Evolutionary conservation across 768 basidiomycete genomes (phyloP).

Genomic region (Phanerochaete carnosa): DNA sequence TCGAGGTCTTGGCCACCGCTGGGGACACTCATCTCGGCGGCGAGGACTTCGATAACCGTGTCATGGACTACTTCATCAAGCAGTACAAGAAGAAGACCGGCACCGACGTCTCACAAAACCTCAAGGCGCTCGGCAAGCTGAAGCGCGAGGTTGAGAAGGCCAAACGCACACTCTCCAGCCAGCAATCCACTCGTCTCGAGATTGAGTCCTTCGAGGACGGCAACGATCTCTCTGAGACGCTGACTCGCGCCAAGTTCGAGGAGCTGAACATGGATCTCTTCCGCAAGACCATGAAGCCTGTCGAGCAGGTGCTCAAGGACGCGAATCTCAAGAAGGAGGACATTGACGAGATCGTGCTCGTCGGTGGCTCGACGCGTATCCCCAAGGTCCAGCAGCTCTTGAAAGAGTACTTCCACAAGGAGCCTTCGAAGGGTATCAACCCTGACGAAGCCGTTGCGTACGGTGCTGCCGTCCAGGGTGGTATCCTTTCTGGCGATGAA

Average conservation of each 20-base stretch:
- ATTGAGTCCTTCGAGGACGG: constrained; percentile 96
- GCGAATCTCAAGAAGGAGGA: constrained; percentile 98
- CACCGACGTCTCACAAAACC: constrained; percentile 54
- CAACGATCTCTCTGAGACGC: constrained; percentile 95
- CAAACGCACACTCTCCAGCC: constrained; percentile 77
- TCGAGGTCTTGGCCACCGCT: constrained; percentile 56
- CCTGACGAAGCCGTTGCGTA: constrained; percentile 99
- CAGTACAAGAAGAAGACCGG: constrained; percentile 67
- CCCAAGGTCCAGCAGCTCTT: constrained; percentile 99
- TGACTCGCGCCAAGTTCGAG: constrained; percentile 98
- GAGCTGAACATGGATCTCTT: constrained; percentile 99
- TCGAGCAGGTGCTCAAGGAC: constrained; percentile 98
- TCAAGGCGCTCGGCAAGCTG: constrained; percentile 64
- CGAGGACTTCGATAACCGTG: constrained; percentile 57
- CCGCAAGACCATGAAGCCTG: constrained; percentile 99
- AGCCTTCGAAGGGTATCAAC: constrained; percentile 98
- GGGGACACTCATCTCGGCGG: constrained; percentile 58
- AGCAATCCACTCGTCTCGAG: constrained; percentile 89
- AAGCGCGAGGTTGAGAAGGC: constrained; percentile 71
- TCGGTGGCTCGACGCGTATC: constrained; percentile 98
- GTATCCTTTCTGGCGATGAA: constrained; percentile 94
- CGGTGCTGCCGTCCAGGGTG: constrained; percentile 98
- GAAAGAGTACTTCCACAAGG: constrained; percentile 97
- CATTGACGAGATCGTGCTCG: constrained; percentile 89
- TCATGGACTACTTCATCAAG: constrained; percentile 68